These are phyloP conservation scores for Penicillium corylophilum DNA, from an alignment of 2,329 filamentous ascomycete species.

Conservation along the genomic window DNA sequence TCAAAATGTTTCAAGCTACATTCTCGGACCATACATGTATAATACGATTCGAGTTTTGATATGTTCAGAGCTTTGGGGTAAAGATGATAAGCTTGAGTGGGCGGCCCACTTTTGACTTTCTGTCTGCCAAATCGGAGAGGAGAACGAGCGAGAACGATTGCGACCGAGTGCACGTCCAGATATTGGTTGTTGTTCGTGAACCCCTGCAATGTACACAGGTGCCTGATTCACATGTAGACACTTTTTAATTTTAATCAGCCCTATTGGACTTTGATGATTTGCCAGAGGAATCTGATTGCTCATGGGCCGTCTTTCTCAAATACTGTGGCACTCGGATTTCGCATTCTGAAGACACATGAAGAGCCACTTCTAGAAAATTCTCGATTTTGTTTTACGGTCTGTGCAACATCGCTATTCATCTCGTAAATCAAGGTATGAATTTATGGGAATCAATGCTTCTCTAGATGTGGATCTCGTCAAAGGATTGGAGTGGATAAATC, in stretches of 20 bases:
- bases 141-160: background rate
- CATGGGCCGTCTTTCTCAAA: background rate
- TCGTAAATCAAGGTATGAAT: background rate
- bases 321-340: background rate
- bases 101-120: background rate
- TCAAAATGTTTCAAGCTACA: background rate
- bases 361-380: background rate
- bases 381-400: background rate
- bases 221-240: background rate
- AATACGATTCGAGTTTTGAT: background rate
- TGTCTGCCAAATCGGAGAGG: background rate
- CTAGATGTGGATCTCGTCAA: background rate
- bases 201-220: background rate
- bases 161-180: background rate
- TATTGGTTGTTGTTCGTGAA: background rate
- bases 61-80: background rate
- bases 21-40: background rate
- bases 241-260: background rate
- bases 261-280: background rate
- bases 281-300: background rate
- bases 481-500: background rate
- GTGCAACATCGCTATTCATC: background rate
- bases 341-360: background rate
- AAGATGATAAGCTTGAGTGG: background rate
- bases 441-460: background rate